Evolutionary conservation across 257 asterid genomes (phyloP).

Genomic region (Scutellaria galericulata): DNA sequence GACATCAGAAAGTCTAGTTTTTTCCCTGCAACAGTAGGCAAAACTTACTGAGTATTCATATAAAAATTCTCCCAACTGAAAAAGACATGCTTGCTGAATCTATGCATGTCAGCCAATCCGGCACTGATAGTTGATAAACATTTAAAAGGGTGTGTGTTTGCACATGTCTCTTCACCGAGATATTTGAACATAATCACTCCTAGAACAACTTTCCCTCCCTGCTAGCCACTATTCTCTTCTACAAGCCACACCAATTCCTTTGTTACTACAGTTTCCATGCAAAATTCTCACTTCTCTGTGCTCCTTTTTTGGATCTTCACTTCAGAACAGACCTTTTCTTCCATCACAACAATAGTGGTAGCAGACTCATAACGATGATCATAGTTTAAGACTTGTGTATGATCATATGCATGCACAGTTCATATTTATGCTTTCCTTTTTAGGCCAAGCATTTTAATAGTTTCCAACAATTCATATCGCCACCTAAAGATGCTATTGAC

Average conservation of each 20-base stretch:
- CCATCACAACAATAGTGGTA: not conserved
- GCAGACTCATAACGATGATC: slow-evolving; percentile 9
- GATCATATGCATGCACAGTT: slow-evolving; percentile 4
- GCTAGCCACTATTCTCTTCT: not conserved
- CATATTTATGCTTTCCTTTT: slow-evolving; percentile 18
- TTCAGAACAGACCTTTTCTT: slow-evolving; percentile 14
- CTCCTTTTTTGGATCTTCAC: not conserved
- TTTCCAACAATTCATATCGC: slow-evolving; percentile 22
- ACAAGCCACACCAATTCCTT: slow-evolving; percentile 16
- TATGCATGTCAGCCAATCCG: slow-evolving; percentile 1
- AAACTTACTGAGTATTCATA: slow-evolving; percentile 27
- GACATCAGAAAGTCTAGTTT: slow-evolving; percentile 61
- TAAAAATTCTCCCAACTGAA: slow-evolving; percentile 1
- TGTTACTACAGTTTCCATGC: slow-evolving; percentile 13
- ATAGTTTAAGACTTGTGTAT: not conserved
- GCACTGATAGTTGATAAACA: not conserved
- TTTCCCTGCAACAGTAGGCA: slow-evolving; percentile 67
- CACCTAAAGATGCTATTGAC: not conserved
- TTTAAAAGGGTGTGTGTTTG: not conserved
- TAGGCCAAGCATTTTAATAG: slow-evolving; percentile 2
- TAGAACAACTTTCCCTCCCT: not conserved
- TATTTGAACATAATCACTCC: not conserved
- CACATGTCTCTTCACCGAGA: not conserved
- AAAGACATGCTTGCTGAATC: slow-evolving; percentile 10
- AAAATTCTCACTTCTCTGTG: slow-evolving; percentile 22